These are phyloP conservation scores for Glycine soja DNA, from an alignment of 306 rosid species.

Conservation along the genomic window DNA sequence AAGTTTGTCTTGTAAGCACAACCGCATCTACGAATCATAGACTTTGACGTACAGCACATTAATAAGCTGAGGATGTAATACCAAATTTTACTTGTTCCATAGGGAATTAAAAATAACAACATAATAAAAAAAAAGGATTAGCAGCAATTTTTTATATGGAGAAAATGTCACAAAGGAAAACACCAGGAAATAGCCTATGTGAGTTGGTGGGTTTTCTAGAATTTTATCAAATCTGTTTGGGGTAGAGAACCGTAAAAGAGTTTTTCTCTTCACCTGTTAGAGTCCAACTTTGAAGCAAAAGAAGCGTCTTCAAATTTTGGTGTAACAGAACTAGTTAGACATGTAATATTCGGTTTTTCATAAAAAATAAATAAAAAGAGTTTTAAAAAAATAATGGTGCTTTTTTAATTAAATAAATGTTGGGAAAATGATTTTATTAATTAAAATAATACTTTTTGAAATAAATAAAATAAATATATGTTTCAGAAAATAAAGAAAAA, in stretches of 20 bases:
- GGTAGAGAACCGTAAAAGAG: conserved; percentile 24
- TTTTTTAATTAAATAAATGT: too few relatives aligned
- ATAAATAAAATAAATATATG: too few relatives aligned
- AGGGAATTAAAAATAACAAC: conserved; percentile 12
- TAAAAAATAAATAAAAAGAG: too few relatives aligned
- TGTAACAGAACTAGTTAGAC: conserved; percentile 38
- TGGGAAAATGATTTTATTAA: too few relatives aligned
- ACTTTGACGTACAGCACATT: conserved; percentile 19
- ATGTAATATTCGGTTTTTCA: too few relatives aligned
- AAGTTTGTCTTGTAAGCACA: conserved; percentile 41
- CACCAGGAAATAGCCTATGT: conserved; percentile 42
- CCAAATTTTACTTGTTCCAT: conserved; percentile 31
- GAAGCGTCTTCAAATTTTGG: conserved; percentile 43
- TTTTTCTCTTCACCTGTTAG: conserved; percentile 32
- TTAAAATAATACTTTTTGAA: too few relatives aligned
- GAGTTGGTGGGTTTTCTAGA: conserved; percentile 57
- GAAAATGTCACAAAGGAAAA: conserved; percentile 41
- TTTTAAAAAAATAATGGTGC: too few relatives aligned
- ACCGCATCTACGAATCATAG: background rate
- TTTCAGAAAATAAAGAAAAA: too few relatives aligned
- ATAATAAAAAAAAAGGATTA: background rate
- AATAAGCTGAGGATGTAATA: conserved; percentile 18
- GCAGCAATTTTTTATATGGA: too few relatives aligned
- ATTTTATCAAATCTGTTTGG: conserved; percentile 33
- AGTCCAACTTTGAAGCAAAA: conserved; percentile 57